These are phyloP conservation scores for Trifolium dubium DNA, from an alignment of 306 rosid species.

Conservation along the genomic window DNA sequence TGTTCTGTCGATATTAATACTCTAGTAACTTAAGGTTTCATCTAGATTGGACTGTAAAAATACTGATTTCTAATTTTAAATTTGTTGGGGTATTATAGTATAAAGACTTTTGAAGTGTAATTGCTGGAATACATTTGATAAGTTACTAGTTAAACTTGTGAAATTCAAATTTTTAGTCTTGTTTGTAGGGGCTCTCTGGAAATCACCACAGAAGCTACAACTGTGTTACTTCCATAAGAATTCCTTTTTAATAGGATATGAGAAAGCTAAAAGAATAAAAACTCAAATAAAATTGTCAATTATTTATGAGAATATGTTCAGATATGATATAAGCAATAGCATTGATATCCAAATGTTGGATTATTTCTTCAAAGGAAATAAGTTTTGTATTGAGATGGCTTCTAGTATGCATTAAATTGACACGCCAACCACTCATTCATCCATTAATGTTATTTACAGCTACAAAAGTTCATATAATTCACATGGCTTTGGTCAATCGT, in stretches of 20 bases:
- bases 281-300: neutral
- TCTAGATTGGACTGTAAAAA: slow-evolving; percentile 13
- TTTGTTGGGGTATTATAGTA: slow-evolving; percentile 16
- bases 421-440: slow-evolving; percentile 10
- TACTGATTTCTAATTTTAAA: slow-evolving; percentile 5
- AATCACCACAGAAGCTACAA: slow-evolving; percentile 5
- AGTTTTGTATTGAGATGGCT: neutral
- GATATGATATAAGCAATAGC: slow-evolving; percentile 2
- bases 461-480: slow-evolving; percentile 12
- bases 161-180: neutral
- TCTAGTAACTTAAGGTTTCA: slow-evolving; percentile 5
- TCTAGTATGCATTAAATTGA: neutral
- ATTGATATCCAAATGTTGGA: neutral
- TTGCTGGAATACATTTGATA: neutral
- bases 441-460: slow-evolving; percentile 2
- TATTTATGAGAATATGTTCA: slow-evolving; percentile 8
- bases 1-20: slow-evolving; percentile 9
- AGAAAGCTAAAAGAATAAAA: slow-evolving; percentile 20
- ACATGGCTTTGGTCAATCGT: slow-evolving; percentile 4
- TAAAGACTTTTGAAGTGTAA: slow-evolving; percentile 3
- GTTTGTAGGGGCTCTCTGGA: slow-evolving; percentile 12
- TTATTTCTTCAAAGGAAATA: slow-evolving; percentile 8
- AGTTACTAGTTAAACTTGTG: slow-evolving; percentile 1
- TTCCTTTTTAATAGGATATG: neutral
- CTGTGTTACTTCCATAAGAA: neutral